These are phyloP conservation scores for Hanseniaspora hatyaiensis DNA, from an alignment of 805 yeast genomes.

Conservation along the genomic window DNA sequence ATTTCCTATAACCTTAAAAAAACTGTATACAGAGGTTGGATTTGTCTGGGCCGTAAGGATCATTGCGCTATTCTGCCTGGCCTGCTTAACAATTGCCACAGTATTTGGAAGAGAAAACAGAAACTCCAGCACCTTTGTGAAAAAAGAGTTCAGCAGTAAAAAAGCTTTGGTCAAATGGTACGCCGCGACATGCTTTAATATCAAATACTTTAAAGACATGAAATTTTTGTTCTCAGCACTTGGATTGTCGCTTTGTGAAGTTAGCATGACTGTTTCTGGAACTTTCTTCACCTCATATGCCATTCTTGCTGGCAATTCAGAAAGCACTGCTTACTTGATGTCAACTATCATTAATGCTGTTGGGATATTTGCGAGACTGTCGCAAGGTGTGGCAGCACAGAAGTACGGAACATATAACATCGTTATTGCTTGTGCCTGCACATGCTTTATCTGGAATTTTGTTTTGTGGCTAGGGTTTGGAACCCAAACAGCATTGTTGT, in stretches of 20 bases:
- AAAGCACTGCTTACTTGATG: slow-evolving; percentile 36
- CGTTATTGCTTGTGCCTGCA: slow-evolving; percentile 28
- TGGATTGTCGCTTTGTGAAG: slow-evolving; percentile 38
- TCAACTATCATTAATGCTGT: slow-evolving; percentile 33
- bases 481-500: slow-evolving; percentile 24
- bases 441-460: slow-evolving; percentile 27
- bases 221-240: slow-evolving; percentile 35
- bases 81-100: slow-evolving; percentile 30
- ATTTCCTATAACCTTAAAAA: slow-evolving; percentile 44
- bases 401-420: slow-evolving; percentile 38
- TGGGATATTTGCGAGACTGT: slow-evolving; percentile 30
- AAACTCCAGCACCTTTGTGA: slow-evolving; percentile 18
- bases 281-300: slow-evolving; percentile 47
- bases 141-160: slow-evolving; percentile 32
- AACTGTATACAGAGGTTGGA: slow-evolving; percentile 40
- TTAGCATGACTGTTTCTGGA: slow-evolving; percentile 36
- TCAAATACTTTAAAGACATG: slow-evolving; percentile 33
- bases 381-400: slow-evolving; percentile 32
- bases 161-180: slow-evolving; percentile 27
- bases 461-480: slow-evolving; percentile 32
- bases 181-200: slow-evolving; percentile 24
- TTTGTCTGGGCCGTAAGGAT: slow-evolving; percentile 51
- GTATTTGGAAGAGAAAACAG: slow-evolving; percentile 34
- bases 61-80: slow-evolving; percentile 38
- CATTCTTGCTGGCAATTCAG: slow-evolving; percentile 36